phyloP scores from a whole-genome alignment of 257 asterid genomes.

The Gynochthodes officinalis region DNA sequence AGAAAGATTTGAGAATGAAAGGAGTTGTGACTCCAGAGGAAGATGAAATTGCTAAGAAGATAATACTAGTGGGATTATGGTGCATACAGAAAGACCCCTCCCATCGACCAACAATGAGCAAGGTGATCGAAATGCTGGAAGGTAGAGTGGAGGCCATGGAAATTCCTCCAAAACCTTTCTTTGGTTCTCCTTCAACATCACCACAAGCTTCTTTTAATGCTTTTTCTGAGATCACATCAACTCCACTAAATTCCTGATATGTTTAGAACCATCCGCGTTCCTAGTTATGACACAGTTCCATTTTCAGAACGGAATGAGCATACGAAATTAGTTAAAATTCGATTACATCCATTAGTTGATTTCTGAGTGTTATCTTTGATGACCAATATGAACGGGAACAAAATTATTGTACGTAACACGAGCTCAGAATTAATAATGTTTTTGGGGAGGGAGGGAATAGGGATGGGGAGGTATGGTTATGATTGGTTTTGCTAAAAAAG shows the following conservation, averaged over 20 bases:
- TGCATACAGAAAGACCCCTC: slow-evolving; percentile 40
- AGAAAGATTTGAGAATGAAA: slow-evolving; percentile 11
- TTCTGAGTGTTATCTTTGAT: too few relatives aligned
- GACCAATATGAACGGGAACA: too few relatives aligned
- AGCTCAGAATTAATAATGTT: too few relatives aligned
- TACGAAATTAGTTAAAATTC: too few relatives aligned
- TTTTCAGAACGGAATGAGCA: too few relatives aligned
- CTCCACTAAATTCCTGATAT: background rate
- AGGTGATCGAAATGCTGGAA: slow-evolving; percentile 42
- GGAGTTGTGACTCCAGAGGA: slow-evolving; percentile 19
- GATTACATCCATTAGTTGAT: too few relatives aligned
- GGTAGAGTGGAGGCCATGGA: slow-evolving; percentile 22
- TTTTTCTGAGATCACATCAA: background rate
- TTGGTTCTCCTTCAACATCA: slow-evolving; percentile 21
- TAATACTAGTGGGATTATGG: slow-evolving; percentile 43
- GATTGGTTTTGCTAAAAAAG: too few relatives aligned
- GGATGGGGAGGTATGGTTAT: too few relatives aligned
- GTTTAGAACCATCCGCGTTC: too few relatives aligned
- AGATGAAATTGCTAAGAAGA: slow-evolving; percentile 19
- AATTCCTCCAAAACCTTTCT: slow-evolving; percentile 37
- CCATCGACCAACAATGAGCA: slow-evolving; percentile 30
- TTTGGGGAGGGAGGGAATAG: too few relatives aligned
- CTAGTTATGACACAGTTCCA: too few relatives aligned
- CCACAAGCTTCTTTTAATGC: background rate
- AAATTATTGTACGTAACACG: too few relatives aligned